A percentile compares a stretch with the other conserved stretches of the same genome.
These are phyloP conservation scores for Starmerella riodocensis DNA, from an alignment of 805 yeast genomes.

Conservation along the genomic window DNA sequence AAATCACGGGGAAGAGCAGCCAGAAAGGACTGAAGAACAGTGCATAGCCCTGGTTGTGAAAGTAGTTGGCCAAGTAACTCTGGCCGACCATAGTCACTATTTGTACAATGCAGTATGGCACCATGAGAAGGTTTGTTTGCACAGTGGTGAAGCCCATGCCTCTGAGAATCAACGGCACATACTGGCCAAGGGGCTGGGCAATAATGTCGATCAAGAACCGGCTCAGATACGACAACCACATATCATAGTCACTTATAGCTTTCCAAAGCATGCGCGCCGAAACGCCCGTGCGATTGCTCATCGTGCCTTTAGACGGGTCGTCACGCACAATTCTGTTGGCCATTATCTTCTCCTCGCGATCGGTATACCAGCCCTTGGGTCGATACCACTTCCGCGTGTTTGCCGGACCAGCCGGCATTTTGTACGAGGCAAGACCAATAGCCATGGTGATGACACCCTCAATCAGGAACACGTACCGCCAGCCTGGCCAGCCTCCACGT, in stretches of 20 bases:
- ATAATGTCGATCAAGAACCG: constrained; percentile 37
- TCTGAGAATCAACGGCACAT: constrained; percentile 36
- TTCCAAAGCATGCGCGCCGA: constrained; percentile 31
- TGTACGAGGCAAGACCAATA: constrained; percentile 37
- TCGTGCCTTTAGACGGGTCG: constrained; percentile 52
- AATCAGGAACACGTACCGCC: constrained; percentile 55
- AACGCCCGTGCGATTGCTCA: constrained; percentile 48
- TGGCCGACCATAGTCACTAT: constrained; percentile 22
- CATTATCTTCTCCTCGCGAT: constrained; percentile 43
- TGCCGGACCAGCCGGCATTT: constrained; percentile 45
- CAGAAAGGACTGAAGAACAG: constrained; percentile 16
- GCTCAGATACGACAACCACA: constrained; percentile 43
- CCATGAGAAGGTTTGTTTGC: constrained; percentile 38
- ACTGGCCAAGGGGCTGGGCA: constrained; percentile 29
- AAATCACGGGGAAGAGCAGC: constrained; percentile 15
- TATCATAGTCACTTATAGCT: constrained; percentile 37
- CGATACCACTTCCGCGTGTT: constrained; percentile 40
- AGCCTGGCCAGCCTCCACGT: constrained; percentile 35
- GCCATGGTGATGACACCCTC: constrained; percentile 47
- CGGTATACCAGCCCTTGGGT: constrained; percentile 41
- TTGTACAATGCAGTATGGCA: constrained; percentile 32
- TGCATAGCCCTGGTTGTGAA: constrained; percentile 11
- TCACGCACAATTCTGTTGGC: constrained; percentile 50
- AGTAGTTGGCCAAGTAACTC: constrained; percentile 8
- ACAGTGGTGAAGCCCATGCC: constrained; percentile 40